A percentile compares a stretch with the other conserved stretches of the same genome.
Conservation (phyloP, 768 basidiomycete genomes). For the Collybia sordida region DNA sequence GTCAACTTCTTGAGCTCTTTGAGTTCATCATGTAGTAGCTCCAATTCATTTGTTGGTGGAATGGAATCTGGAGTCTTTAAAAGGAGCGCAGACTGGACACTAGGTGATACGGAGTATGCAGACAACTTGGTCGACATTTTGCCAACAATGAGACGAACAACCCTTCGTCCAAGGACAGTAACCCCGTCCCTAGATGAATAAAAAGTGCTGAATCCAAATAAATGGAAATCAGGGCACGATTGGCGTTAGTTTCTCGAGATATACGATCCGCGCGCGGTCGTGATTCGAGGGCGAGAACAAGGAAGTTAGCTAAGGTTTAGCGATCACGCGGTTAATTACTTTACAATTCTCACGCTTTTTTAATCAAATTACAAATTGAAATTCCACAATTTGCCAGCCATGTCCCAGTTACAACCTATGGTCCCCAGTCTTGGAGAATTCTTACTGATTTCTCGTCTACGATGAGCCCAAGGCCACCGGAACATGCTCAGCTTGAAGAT, state of each 20-base stretch:
- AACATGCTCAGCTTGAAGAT: constrained; percentile 22
- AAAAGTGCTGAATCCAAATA: constrained; percentile 13
- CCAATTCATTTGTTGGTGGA: constrained; percentile 73
- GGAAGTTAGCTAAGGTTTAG: constrained; percentile 33
- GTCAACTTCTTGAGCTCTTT: constrained; percentile 49
- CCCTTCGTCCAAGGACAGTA: no score
- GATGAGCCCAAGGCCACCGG: constrained; percentile 30
- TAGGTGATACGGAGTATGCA: constrained; percentile 45
- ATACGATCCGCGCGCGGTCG: constrained; percentile 17
- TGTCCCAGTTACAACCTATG: not conserved
- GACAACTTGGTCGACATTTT: constrained; percentile 63
- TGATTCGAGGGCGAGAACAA: constrained; percentile 35
- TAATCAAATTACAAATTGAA: constrained; percentile 9
- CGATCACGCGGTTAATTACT: constrained; percentile 19
- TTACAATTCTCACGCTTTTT: constrained; percentile 12
- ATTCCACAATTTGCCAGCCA: no score
- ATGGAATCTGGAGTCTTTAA: constrained; percentile 64
- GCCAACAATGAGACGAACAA: no score
- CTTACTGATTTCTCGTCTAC: not conserved
- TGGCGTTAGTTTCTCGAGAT: constrained; percentile 14
- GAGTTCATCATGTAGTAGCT: constrained; percentile 63
- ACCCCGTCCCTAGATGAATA: constrained; percentile 6
- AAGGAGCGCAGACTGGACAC: constrained; percentile 58
- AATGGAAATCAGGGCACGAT: constrained; percentile 9
- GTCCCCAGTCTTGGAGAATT: not conserved